A percentile compares a stretch with the other conserved stretches of the same genome.
These are phyloP conservation scores for Fusarium tricinctum DNA, from an alignment of 2,329 filamentous ascomycete genomes.

Conservation along the genomic window DNA sequence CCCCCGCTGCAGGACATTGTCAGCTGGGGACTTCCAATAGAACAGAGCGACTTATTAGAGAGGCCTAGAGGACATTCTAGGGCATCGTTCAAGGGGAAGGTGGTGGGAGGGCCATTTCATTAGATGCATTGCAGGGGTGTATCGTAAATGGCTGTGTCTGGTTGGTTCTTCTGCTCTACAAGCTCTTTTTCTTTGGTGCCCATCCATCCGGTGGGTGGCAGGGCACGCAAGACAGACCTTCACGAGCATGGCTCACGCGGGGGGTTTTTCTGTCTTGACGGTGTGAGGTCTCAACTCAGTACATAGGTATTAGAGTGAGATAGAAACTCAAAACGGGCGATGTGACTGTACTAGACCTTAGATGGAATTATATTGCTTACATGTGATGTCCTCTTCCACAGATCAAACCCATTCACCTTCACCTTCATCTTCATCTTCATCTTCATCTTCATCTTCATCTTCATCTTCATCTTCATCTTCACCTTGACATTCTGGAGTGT, in stretches of 20 bases:
- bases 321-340: too few species aligned
- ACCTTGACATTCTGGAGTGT: not conserved
- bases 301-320: too few species aligned
- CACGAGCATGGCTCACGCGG: constrained; percentile 32
- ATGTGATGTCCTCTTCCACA: not conserved
- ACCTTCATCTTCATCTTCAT: not conserved
- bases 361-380: not conserved
- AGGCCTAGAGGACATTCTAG: not conserved
- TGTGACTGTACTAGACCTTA: not conserved
- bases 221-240: constrained; percentile 7
- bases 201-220: constrained; percentile 2
- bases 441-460: not conserved
- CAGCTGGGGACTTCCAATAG: constrained; percentile 25
- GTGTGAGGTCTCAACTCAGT: not conserved
- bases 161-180: constrained; percentile 21
- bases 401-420: not conserved
- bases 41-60: constrained; percentile 9
- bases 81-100: constrained; percentile 7
- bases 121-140: constrained; percentile 17
- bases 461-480: not conserved
- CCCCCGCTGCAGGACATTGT: constrained; percentile 39
- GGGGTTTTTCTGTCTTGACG: constrained; percentile 1
- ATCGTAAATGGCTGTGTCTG: constrained; percentile 12
- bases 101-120: constrained; percentile 16
- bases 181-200: constrained; percentile 1